Conservation (phyloP, 495 filamentous ascomycete genomes). For the Penicillium diatomitis region DNA sequence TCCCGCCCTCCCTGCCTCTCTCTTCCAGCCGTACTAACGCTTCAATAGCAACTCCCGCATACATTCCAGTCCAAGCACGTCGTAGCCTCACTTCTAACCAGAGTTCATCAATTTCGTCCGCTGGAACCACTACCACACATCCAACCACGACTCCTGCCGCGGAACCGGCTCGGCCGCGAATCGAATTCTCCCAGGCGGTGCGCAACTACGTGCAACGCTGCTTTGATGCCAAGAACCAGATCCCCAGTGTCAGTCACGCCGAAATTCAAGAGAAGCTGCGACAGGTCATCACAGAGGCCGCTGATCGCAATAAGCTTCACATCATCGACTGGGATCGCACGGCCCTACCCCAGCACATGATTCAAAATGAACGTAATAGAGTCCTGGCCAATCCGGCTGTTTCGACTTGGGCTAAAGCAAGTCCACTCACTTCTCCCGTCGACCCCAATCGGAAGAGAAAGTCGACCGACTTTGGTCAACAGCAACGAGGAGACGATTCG, state of each 20-base stretch:
- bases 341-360: constrained; percentile 80
- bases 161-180: constrained; percentile 29
- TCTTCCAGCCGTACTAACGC: neutral
- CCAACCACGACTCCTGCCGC: constrained; percentile 9
- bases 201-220: constrained; percentile 76
- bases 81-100: constrained; percentile 31
- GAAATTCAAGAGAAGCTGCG: constrained; percentile 84
- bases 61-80: constrained; percentile 43
- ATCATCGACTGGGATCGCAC: constrained; percentile 71
- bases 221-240: constrained; percentile 62
- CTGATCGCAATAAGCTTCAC: constrained; percentile 57
- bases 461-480: constrained; percentile 52
- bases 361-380: constrained; percentile 60
- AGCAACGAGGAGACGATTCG: constrained; percentile 29
- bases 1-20: neutral
- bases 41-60: constrained; percentile 33
- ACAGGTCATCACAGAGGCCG: constrained; percentile 70
- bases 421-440: constrained; percentile 20
- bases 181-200: constrained; percentile 67
- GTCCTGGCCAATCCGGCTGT: constrained; percentile 30
- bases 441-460: constrained; percentile 64
- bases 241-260: constrained; percentile 49
- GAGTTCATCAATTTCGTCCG: constrained; percentile 16
- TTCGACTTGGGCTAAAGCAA: constrained; percentile 27
- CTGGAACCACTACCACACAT: constrained; percentile 13